phyloP scores from a whole-genome alignment of 805 yeast genomes.

The Yamadazyma akitaensis region DNA sequence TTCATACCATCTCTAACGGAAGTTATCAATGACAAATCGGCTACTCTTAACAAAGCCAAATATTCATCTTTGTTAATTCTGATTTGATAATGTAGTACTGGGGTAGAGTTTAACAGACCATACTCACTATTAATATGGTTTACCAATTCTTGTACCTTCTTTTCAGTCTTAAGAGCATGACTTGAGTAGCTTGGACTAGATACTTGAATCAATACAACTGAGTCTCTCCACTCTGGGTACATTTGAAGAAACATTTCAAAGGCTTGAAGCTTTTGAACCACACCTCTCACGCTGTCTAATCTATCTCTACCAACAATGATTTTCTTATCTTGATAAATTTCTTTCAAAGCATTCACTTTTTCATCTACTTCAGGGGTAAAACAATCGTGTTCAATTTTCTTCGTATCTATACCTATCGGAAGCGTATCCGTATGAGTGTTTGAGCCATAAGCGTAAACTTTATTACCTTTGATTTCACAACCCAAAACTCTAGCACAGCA shows the following conservation, averaged over 20 bases:
- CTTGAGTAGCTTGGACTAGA: constrained; percentile 67
- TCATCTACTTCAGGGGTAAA: constrained; percentile 48
- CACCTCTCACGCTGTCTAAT: constrained; percentile 88
- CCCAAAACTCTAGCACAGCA: constrained; percentile 88
- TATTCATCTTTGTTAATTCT: constrained; percentile 86
- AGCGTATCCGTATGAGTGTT: constrained; percentile 68
- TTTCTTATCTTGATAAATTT: constrained; percentile 61
- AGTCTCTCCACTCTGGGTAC: constrained; percentile 89
- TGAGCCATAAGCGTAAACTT: constrained; percentile 72
- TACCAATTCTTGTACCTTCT: constrained; percentile 78
- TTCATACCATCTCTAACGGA: constrained; percentile 95
- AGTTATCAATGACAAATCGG: constrained; percentile 86
- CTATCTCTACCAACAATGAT: constrained; percentile 93
- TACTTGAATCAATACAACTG: constrained; percentile 87
- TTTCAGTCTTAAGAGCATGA: constrained; percentile 64
- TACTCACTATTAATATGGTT: constrained; percentile 78
- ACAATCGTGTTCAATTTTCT: constrained; percentile 62
- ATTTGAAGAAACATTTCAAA: constrained; percentile 82
- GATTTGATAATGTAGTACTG: constrained; percentile 91
- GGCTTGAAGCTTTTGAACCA: constrained; percentile 88
- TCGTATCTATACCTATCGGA: constrained; percentile 88
- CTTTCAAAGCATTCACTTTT: constrained; percentile 62
- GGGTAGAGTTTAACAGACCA: constrained; percentile 79
- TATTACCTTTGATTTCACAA: constrained; percentile 58
- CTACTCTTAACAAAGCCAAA: constrained; percentile 79